Evolutionary conservation across 192 early-diverging fungal genomes (phyloP).

Genomic region (Endogone sp.): DNA sequence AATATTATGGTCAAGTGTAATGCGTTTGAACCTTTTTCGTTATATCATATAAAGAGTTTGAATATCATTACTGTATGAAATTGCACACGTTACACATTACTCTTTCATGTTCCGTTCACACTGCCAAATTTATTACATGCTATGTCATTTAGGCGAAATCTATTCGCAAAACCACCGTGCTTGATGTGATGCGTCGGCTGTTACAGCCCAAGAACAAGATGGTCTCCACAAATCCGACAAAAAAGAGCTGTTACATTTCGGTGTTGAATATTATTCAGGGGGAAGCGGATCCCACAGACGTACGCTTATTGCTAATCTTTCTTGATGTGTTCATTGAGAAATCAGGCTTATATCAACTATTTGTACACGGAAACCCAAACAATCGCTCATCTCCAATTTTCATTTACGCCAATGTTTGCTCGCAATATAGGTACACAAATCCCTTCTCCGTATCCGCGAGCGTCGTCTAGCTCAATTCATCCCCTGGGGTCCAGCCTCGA

Average conservation of each 20-base stretch:
- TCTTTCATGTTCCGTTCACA: no score
- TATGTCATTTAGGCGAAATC: constrained; percentile 77
- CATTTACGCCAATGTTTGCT: no score
- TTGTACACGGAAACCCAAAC: not conserved
- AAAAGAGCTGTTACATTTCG: constrained; percentile 95
- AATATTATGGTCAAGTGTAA: constrained; percentile 1
- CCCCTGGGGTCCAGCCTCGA: constrained; percentile 98
- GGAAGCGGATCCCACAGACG: constrained; percentile 96
- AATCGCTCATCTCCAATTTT: no score
- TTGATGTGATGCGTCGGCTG: constrained; percentile 96
- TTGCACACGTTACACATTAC: no score
- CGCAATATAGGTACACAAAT: constrained; percentile 87
- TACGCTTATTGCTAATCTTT: no score
- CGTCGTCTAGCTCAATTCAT: constrained; percentile 93
- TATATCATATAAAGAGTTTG: no score
- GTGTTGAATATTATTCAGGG: constrained; percentile 99
- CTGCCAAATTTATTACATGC: no score
- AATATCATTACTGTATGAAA: no score
- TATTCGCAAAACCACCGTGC: constrained; percentile 93
- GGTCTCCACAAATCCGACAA: constrained; percentile 90
- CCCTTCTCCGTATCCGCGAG: constrained; percentile 91
- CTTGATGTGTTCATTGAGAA: not conserved
- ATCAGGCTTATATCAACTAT: not conserved
- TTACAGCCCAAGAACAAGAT: constrained; percentile 97
- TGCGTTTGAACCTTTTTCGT: not conserved